Base-by-base conservation (phyloP, 108 stramenopile species). In the Conticribra weissflogii region DNA sequence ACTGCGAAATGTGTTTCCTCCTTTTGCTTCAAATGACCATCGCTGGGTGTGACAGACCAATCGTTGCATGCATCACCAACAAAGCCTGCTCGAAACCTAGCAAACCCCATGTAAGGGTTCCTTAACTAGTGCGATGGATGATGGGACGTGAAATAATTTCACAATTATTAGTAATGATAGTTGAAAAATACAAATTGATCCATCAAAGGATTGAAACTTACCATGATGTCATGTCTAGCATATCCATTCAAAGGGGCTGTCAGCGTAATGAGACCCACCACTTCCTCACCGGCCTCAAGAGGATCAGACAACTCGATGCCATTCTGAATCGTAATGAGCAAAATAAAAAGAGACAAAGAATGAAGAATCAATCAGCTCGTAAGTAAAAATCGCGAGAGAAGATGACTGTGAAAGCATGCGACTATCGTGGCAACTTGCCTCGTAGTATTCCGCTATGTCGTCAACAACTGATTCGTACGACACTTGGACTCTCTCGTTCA, bases 51-150 rank as follows among this genome's bases (percentile, higher is more conserved):
- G 9, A 90, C 85, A 23, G 82, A 79, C 75, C 83, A 94, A 47
- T 85, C 83, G 15, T 34, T 63, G 19, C 59, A 36, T 29, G 78
- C 80, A 17, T 89, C 90, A 9, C 83, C 56, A 46, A 84, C 83
- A 62, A 94, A 89, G 23, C 79, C 84, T 21, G 93, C 87, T 22
- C 93, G 86, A 59, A 91, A 94, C 56, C 90, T 84, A 16, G 93
- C 88, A 81, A 85, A 94, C 16, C 93, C 93, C 90, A 94, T 94
- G 86, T 84, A 94, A 0, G 72, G 74, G 62, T 93, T 93, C 76
- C 83, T 71, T 0, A 75, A 22, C 74, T 75, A 9, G 14, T 1
- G 19, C 36, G 12, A 41, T 5, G 12, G 36, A 41, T 9, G 5
- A 41, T 41, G n/a, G 5, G 5, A 41, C 12, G 36, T 5, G 12